These are phyloP conservation scores for Lumnitzera littorea DNA, from an alignment of 345 rosid species.

Conservation along the genomic window DNA sequence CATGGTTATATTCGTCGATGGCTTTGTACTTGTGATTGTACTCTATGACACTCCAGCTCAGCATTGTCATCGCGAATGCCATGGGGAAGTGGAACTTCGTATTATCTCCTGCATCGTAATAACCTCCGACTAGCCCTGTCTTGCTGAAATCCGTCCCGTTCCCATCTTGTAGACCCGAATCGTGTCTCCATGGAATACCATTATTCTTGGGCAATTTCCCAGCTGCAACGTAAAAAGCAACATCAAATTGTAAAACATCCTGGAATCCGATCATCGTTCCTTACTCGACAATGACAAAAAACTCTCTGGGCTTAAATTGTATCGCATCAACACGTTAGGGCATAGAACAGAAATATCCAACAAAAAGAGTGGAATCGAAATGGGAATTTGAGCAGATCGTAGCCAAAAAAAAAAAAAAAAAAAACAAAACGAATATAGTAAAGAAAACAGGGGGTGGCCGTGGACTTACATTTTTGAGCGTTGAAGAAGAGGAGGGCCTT, in stretches of 20 bases:
- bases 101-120: slow-evolving; percentile 81
- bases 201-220: slow-evolving; percentile 66
- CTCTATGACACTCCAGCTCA: slow-evolving; percentile 91
- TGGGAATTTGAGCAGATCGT: not conserved
- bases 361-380: no score
- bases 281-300: no score
- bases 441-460: not conserved
- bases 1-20: slow-evolving; percentile 51
- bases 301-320: no score
- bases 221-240: slow-evolving; percentile 32
- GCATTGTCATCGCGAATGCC: slow-evolving; percentile 84
- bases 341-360: no score
- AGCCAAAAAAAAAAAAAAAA: not conserved
- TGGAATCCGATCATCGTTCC: no score
- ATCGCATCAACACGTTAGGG: no score
- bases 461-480: slow-evolving; percentile 75
- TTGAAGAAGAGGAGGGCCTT: slow-evolving; percentile 83
- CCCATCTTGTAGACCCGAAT: slow-evolving; percentile 69
- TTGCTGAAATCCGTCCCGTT: slow-evolving; percentile 25
- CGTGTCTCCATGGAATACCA: slow-evolving; percentile 63
- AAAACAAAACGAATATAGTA: not conserved
- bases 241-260: no score
- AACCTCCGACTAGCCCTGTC: slow-evolving; percentile 72
- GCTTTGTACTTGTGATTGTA: slow-evolving; percentile 58
- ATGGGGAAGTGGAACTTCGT: slow-evolving; percentile 79